These are phyloP conservation scores for Heracleum sosnowskyi DNA, from an alignment of 129 eudicot species.

Conservation along the genomic window DNA sequence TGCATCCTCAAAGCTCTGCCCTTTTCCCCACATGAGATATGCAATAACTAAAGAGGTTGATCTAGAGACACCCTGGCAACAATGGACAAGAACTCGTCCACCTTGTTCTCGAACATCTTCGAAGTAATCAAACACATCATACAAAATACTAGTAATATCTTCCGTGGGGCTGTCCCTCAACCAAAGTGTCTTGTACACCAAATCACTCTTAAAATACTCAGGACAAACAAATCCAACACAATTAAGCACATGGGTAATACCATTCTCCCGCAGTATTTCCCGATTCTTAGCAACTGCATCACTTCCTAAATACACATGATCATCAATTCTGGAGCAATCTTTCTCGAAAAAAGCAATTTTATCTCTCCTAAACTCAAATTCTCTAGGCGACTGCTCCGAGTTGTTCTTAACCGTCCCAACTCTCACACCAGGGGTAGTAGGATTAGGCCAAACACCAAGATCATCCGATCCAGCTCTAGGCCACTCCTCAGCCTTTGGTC, in stretches of 20 bases:
- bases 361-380: conserved; percentile 68
- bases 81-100: conserved; percentile 86
- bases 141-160: conserved; percentile 89
- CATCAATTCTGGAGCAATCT: conserved; percentile 71
- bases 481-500: conserved; percentile 83
- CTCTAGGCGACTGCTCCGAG: conserved; percentile 41
- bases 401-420: conserved; percentile 25
- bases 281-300: conserved; percentile 80
- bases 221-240: conserved; percentile 97
- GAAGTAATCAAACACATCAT: conserved; percentile 92
- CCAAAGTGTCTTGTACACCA: conserved; percentile 94
- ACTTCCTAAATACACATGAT: conserved; percentile 82
- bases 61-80: conserved; percentile 94
- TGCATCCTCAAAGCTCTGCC: conserved; percentile 79
- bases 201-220: conserved; percentile 74
- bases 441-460: conserved; percentile 81
- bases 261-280: conserved; percentile 54
- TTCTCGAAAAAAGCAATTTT: conserved; percentile 77
- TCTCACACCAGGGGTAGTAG: conserved; percentile 65
- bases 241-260: conserved; percentile 85
- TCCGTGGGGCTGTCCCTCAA: conserved; percentile 89
- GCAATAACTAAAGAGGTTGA: conserved; percentile 96
- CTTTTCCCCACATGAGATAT: conserved; percentile 85
- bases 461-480: conserved; percentile 92
- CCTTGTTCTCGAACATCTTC: conserved; percentile 79